Evolutionary conservation across 163 green algal species (phyloP).

Genomic region (Scenedesmus sp.): DNA sequence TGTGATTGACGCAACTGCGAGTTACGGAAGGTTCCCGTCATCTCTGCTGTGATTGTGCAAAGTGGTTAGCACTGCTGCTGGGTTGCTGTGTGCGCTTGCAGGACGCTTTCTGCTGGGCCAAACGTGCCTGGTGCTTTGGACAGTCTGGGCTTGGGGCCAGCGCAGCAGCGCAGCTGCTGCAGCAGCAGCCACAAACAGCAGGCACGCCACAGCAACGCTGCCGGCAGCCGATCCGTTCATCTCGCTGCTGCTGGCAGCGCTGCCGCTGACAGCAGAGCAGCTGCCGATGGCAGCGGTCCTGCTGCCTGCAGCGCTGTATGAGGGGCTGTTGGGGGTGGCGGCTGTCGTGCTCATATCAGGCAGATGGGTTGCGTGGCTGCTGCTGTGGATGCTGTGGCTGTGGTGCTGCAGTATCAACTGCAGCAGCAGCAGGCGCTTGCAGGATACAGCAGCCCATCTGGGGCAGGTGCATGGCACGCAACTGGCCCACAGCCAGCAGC

Average conservation of each 20-base stretch:
- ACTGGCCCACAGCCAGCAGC: background rate
- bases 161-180: background rate
- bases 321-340: background rate
- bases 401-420: constrained; percentile 18
- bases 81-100: background rate
- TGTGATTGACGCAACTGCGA: too few species aligned
- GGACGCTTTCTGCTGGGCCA: background rate
- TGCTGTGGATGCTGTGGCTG: constrained; percentile 23
- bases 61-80: background rate
- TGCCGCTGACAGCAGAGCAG: background rate
- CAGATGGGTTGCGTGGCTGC: constrained; percentile 10
- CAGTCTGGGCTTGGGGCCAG: background rate
- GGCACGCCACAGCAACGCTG: background rate
- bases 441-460: background rate
- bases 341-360: background rate
- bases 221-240: background rate
- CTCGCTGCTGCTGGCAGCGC: constrained; percentile 21
- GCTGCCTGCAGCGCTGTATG: constrained; percentile 16
- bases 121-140: background rate
- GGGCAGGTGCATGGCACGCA: background rate
- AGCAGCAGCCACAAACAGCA: background rate
- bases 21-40: too few species aligned
- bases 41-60: background rate
- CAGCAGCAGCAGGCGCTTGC: background rate
- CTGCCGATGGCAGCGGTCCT: background rate